Evolutionary conservation across 1,139 yeast species (phyloP).

Genomic region (Pichia sp.): DNA sequence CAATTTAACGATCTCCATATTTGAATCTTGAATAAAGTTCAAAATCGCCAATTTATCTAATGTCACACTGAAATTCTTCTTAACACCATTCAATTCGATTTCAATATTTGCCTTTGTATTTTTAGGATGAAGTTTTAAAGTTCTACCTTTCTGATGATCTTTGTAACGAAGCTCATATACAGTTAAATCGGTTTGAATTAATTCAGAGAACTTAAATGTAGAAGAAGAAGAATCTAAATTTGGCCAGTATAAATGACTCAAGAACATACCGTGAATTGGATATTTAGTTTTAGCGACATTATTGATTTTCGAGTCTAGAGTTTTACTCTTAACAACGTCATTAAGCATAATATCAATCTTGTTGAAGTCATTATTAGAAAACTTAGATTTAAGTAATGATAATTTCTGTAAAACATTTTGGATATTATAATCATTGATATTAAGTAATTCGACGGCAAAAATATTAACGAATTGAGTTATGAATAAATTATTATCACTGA

Average conservation of each 20-base stretch:
- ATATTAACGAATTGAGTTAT: slow-evolving; percentile 67
- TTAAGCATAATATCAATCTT: slow-evolving; percentile 82
- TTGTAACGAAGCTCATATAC: slow-evolving; percentile 42
- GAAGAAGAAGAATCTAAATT: slow-evolving; percentile 35
- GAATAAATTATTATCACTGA: slow-evolving; percentile 75
- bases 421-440: slow-evolving; percentile 46
- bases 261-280: slow-evolving; percentile 37
- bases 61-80: slow-evolving; percentile 47
- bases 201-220: slow-evolving; percentile 45
- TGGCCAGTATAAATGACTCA: slow-evolving; percentile 52
- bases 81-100: slow-evolving; percentile 49
- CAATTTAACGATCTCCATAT: slow-evolving; percentile 23
- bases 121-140: slow-evolving; percentile 54
- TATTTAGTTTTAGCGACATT: not conserved
- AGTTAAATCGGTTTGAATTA: slow-evolving; percentile 39
- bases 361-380: slow-evolving; percentile 54
- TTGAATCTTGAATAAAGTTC: slow-evolving; percentile 30
- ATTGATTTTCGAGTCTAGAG: slow-evolving; percentile 34
- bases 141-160: slow-evolving; percentile 53
- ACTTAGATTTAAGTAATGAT: slow-evolving; percentile 53
- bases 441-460: slow-evolving; percentile 61
- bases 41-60: slow-evolving; percentile 74
- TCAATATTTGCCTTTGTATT: slow-evolving; percentile 64
- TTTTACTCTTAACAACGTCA: slow-evolving; percentile 61
- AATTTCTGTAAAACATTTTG: slow-evolving; percentile 39